phyloP scores from a whole-genome alignment of 352 stramenopile genomes.

The Phytopythium delawarense region DNA sequence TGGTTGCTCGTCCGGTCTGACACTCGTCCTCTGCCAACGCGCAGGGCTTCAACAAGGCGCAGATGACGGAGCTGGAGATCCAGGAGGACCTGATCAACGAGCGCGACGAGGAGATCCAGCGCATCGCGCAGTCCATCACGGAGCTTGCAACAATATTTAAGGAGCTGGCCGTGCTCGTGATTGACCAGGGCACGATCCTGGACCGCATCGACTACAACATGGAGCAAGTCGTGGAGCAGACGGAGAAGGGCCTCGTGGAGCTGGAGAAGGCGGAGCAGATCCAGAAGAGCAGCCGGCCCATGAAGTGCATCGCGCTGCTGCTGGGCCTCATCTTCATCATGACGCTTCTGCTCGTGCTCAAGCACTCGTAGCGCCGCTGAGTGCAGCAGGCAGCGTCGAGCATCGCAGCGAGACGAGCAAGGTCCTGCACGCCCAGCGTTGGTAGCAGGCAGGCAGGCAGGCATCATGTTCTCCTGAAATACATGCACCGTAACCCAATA shows the following conservation, averaged over 20 bases:
- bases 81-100: constrained; percentile 94
- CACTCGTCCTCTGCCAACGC: constrained; percentile 16
- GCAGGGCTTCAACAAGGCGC: constrained; percentile 91
- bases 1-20: too few relatives aligned
- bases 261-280: constrained; percentile 98
- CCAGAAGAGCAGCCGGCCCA: constrained; percentile 96
- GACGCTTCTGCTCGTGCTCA: constrained; percentile 89
- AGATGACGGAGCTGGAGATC: constrained; percentile 96
- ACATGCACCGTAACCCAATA: neutral
- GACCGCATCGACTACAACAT: constrained; percentile 99
- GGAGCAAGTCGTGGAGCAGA: constrained; percentile 99
- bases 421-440: too few relatives aligned
- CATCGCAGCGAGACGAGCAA: neutral
- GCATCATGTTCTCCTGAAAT: too few relatives aligned
- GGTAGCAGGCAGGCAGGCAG: too few relatives aligned
- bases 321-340: constrained; percentile 93
- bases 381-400: constrained; percentile 1
- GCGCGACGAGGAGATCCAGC: constrained; percentile 93
- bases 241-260: constrained; percentile 97
- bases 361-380: constrained; percentile 65
- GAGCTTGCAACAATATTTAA: constrained; percentile 99
- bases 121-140: constrained; percentile 99
- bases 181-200: constrained; percentile 99
- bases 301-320: constrained; percentile 93
- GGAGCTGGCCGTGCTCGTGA: constrained; percentile 98